These are phyloP conservation scores for Allium fistulosum DNA, from an alignment of 106 monocot genomes.

Conservation along the genomic window DNA sequence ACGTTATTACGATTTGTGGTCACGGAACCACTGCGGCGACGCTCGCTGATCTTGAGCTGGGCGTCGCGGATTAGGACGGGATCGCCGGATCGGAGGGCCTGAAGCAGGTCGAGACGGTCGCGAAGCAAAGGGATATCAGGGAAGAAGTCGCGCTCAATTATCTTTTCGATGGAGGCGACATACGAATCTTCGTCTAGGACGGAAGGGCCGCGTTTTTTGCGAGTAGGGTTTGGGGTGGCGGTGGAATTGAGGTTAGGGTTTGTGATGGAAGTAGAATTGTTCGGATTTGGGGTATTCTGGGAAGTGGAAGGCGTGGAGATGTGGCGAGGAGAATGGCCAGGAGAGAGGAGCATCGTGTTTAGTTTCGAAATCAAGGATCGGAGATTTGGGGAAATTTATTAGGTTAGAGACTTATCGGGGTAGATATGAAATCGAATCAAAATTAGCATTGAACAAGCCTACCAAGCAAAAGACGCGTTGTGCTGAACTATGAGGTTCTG, in stretches of 20 bases:
- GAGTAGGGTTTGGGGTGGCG: slow-evolving; percentile 6
- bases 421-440: too few species aligned
- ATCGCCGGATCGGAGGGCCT: slow-evolving; percentile 74
- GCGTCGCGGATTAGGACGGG: slow-evolving; percentile 83
- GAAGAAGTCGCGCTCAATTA: slow-evolving; percentile 96
- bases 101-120: slow-evolving; percentile 81
- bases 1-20: slow-evolving; percentile 3
- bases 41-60: slow-evolving; percentile 95
- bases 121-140: slow-evolving; percentile 78
- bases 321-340: slow-evolving; percentile 57
- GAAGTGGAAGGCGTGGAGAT: slow-evolving; percentile 8
- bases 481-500: too few species aligned
- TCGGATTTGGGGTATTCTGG: background rate
- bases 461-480: too few species aligned
- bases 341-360: slow-evolving; percentile 53
- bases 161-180: slow-evolving; percentile 64
- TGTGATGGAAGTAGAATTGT: slow-evolving; percentile 2
- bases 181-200: slow-evolving; percentile 78
- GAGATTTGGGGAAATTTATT: too few species aligned
- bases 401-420: background rate
- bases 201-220: slow-evolving; percentile 26
- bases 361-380: background rate
- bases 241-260: slow-evolving; percentile 7
- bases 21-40: slow-evolving; percentile 21
- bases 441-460: too few species aligned